Base-by-base conservation (phyloP, 768 basidiomycete genomes). In the Clavaria fumosa region DNA sequence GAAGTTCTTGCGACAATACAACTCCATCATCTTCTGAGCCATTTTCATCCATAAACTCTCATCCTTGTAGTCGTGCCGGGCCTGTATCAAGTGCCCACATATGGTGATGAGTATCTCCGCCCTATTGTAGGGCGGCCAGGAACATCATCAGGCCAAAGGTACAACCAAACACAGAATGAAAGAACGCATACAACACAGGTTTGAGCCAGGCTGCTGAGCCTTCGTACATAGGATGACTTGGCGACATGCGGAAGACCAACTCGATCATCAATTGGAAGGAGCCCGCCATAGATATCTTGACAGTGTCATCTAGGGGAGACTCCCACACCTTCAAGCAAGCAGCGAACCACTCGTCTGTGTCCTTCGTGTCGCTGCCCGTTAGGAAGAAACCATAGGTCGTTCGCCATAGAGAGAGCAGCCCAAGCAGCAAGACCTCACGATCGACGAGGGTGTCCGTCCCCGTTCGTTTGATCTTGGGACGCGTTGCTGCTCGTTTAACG, bases 1-100 rank as follows among this genome's bases (percentile, higher is more conserved):
- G 38, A 68, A 60, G 37, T 58, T 61, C 37, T 61, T 67, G 39
- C 58, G 56, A 4, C 65, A 59, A 43, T 70, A 79, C 0, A 72
- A 53, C 39, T 73, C 72, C 19, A 82, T 51, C 4, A 77, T 50
- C 39, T 75, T 72, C 49, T 72, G 65, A 3, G 72, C 63, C 18
- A 76, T 61, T n/a, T 66, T 57, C 34, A 78, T 70, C 74, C 79
- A 83, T 47, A 83, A 61, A 6, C 74, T 64, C 50, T 84, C 78
- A 1, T 60, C 57, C 33, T 80, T 72, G 4, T 67, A 49, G 43
- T 82, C 76, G 4, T 61, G 59, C 33, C 82, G 61, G n/a, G 69
- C 55, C 39, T 66, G 58, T 24, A 85, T 54, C 14, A 85, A 56
- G 43, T 73, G 74, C 19, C 64, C 67, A 7, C 66, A 61, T 11